Evolutionary conservation across 78 protist species (phyloP), one percentile per base, ranked within the genome.

Genomic region (Dictyostelium capitatum): DNA sequence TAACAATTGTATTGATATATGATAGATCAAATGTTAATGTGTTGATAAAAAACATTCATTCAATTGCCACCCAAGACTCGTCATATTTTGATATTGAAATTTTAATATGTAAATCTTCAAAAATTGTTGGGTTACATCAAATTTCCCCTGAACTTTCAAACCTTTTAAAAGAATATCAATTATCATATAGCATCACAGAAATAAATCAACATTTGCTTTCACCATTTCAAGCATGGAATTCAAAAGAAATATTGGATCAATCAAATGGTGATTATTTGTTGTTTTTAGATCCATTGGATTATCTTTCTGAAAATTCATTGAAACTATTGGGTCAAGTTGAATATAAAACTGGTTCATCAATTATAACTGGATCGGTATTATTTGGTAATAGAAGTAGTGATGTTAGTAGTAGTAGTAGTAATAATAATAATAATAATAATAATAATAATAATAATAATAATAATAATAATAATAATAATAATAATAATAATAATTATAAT

Each of bases 141-240:
- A 32, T 67, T 37, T 67, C 48, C 0, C 41, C 41, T 15, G 19
- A 67, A 67, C 25, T 67, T 67, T 30, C 41, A 12, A 67, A 67
- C 25, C 48, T 67, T 32, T 67, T 67, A 67, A 67, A 67, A 32
- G 9, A 32, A 28, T 32, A 14, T 7, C 25, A 67, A 4, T 11
- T 67, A 12, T 12, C 6, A 14, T 32, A 30, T 17, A 32, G 9
- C 17, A 47, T 67, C 25, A 67, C 48, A 0, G 54, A 23, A 64
- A 48, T 81, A 3, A 62, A 57, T 19, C 11, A 62, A 9, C 25
- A 67, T 30, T 30, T 65, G 10, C 14, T 65, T 8, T 46, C n/a
- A 73, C 28, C 73, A 17, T 87, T 77, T 73, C 93, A 87, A 48
- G 50, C 73, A 6, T 87, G 93, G 93, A 87, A 87, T 12, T 75